phyloP scores from a whole-genome alignment of 345 rosid species.

The Cardamine occulta region DNA sequence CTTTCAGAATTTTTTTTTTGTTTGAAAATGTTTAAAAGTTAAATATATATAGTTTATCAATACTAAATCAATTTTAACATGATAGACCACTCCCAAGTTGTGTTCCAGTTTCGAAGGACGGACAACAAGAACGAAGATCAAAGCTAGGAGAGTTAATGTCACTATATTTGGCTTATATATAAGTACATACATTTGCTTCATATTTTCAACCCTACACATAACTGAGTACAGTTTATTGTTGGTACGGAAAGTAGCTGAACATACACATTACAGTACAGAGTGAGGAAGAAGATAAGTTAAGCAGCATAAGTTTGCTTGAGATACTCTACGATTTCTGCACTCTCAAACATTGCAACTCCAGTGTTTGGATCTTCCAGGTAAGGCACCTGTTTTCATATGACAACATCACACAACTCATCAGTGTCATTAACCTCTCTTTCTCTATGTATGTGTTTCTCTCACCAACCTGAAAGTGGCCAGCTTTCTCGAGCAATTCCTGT shows the following conservation, averaged over 20 bases:
- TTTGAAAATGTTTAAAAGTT: neutral
- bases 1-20: too few species aligned
- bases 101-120: neutral
- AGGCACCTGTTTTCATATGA: constrained; percentile 60
- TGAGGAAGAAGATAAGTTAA: constrained; percentile 35
- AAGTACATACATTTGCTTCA: constrained; percentile 14
- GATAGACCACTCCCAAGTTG: neutral
- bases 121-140: neutral
- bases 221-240: constrained; percentile 3
- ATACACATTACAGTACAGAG: constrained; percentile 3
- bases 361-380: constrained; percentile 93
- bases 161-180: neutral
- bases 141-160: neutral
- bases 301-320: constrained; percentile 76
- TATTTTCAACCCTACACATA: constrained; percentile 9
- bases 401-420: constrained; percentile 6
- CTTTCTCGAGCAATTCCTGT: constrained; percentile 59
- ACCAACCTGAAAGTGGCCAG: constrained; percentile 78
- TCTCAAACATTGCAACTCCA: constrained; percentile 88
- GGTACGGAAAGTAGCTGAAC: constrained; percentile 20
- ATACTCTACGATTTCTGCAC: constrained; percentile 87
- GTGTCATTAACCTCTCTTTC: neutral
- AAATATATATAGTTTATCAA: neutral
- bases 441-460: constrained; percentile 9
- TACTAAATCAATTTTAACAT: neutral